Conservation (phyloP, 208 protist genomes). For the Leishmania braziliensis region DNA sequence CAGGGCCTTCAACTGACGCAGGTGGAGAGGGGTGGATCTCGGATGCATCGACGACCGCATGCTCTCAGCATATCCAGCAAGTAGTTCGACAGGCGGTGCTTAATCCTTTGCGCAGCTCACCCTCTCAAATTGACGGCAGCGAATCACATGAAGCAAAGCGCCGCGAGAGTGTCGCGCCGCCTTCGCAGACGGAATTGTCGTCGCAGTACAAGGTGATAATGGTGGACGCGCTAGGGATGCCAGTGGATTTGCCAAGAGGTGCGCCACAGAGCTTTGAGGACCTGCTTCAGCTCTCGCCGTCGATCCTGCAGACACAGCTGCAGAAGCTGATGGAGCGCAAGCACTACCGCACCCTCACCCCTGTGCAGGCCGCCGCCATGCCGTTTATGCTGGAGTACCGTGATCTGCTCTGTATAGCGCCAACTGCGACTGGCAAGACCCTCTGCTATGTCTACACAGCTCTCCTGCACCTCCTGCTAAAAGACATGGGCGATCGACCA, state of each 20-base stretch:
- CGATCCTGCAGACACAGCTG: slow-evolving; percentile 46
- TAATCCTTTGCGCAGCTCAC: slow-evolving; percentile 2
- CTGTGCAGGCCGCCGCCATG: slow-evolving; percentile 60
- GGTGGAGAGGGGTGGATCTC: background rate
- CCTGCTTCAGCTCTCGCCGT: slow-evolving; percentile 50
- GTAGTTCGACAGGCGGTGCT: slow-evolving; percentile 37
- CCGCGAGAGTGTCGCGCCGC: slow-evolving; percentile 1
- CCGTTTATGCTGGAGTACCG: slow-evolving; percentile 68
- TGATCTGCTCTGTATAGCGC: slow-evolving; percentile 87
- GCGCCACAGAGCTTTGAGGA: slow-evolving; percentile 58
- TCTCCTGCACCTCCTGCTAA: slow-evolving; percentile 66
- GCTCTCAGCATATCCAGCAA: slow-evolving; percentile 32
- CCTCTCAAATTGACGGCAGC: background rate
- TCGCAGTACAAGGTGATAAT: slow-evolving; percentile 54
- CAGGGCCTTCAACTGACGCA: background rate
- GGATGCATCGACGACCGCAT: background rate
- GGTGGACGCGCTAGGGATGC: slow-evolving; percentile 80
- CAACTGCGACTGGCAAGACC: slow-evolving; percentile 93
- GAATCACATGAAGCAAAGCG: background rate
- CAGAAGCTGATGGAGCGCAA: slow-evolving; percentile 34
- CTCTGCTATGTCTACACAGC: slow-evolving; percentile 87
- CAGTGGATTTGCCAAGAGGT: slow-evolving; percentile 43
- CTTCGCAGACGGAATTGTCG: slow-evolving; percentile 1
- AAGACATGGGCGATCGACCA: slow-evolving; percentile 22
- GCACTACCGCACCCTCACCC: slow-evolving; percentile 49